Conservation (phyloP, 192 early-diverging fungal genomes). For the Backusella sp. region DNA sequence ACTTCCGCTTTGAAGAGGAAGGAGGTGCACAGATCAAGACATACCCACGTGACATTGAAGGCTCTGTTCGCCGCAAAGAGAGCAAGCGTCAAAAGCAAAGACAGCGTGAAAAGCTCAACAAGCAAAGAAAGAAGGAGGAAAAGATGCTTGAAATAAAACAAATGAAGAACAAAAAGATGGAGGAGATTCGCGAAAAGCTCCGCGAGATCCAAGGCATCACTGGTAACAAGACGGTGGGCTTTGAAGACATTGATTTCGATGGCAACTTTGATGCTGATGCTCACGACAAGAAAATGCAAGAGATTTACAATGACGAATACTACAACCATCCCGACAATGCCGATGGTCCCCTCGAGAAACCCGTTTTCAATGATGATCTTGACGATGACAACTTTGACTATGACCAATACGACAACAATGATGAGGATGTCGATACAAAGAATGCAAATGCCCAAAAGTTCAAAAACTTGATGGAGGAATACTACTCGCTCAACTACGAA, state of each 20-base stretch:
- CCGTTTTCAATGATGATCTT: conserved; percentile 87
- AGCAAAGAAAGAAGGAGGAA: conserved; percentile 65
- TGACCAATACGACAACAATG: conserved; percentile 40
- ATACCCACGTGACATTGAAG: conserved; percentile 81
- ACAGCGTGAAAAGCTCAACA: conserved; percentile 66
- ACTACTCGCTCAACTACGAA: conserved; percentile 90
- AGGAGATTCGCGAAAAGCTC: conserved; percentile 79
- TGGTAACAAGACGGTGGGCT: conserved; percentile 64
- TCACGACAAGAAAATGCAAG: conserved; percentile 85
- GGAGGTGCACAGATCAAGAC: conserved; percentile 67
- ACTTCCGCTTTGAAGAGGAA: conserved; percentile 93
- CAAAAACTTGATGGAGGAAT: conserved; percentile 82
- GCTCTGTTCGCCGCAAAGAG: conserved; percentile 81
- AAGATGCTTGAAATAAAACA: conserved; percentile 87
- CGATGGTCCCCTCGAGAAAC: conserved; percentile 66
- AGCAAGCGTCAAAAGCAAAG: conserved; percentile 76
- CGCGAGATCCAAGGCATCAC: conserved; percentile 86
- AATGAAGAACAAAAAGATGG: conserved; percentile 89
- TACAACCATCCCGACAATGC: conserved; percentile 49
- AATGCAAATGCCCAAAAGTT: conserved; percentile 43
- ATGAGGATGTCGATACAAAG: conserved; percentile 22
- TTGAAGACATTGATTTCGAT: conserved; percentile 82
- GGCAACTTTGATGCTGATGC: conserved; percentile 90
- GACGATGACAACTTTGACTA: conserved; percentile 78
- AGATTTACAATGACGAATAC: conserved; percentile 74